These are phyloP conservation scores for Suhomyces maxii DNA, from an alignment of 1,139 yeast species.

Conservation along the genomic window DNA sequence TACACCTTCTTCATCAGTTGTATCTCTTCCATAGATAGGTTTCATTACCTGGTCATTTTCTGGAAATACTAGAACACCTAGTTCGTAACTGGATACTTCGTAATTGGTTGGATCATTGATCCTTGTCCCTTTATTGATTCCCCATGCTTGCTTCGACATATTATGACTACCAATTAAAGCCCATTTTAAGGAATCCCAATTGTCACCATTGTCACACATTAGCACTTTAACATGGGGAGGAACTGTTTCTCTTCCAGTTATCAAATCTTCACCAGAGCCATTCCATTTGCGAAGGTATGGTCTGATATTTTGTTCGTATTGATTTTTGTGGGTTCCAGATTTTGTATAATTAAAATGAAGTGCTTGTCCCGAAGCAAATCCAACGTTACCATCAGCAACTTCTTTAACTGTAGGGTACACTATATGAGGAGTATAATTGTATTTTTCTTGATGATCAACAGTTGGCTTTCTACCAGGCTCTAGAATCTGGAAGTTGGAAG, in stretches of 20 bases:
- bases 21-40: constrained; percentile 46
- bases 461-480: constrained; percentile 31
- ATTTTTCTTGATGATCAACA: constrained; percentile 23
- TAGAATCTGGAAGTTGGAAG: constrained; percentile 19
- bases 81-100: constrained; percentile 49
- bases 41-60: constrained; percentile 20
- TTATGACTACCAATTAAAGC: constrained; percentile 67
- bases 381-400: constrained; percentile 42
- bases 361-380: constrained; percentile 54
- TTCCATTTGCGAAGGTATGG: constrained; percentile 40
- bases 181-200: constrained; percentile 57
- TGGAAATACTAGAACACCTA: constrained; percentile 47
- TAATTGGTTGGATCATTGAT: constrained; percentile 24
- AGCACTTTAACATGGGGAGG: constrained; percentile 45
- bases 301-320: constrained; percentile 33
- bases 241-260: constrained; percentile 34
- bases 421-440: constrained; percentile 46
- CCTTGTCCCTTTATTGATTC: constrained; percentile 20
- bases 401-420: constrained; percentile 58
- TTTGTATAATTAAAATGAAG: constrained; percentile 48
- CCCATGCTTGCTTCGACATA: constrained; percentile 72
- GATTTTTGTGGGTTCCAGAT: constrained; percentile 22
- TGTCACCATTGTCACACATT: constrained; percentile 47
- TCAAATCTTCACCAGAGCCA: constrained; percentile 9
- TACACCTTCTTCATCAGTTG: constrained; percentile 14